Conservation (phyloP, 169 alveolate species). For the Babesia ovis region DNA sequence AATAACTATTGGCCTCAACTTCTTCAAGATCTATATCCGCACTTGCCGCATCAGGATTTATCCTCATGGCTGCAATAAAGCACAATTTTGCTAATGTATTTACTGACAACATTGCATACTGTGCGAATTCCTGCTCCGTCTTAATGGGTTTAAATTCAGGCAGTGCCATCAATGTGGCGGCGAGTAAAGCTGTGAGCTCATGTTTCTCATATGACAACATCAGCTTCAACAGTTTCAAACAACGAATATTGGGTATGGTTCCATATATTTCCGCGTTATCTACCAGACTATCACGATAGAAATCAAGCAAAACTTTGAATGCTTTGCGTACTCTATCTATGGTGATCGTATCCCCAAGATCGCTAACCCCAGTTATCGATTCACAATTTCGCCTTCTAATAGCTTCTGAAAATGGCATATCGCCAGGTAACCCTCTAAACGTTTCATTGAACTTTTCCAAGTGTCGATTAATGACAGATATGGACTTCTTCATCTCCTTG, state of each 20-base stretch:
- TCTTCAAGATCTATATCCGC: slow-evolving; percentile 2
- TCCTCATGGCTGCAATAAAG: slow-evolving; percentile 52
- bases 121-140: slow-evolving; percentile 47
- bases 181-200: slow-evolving; percentile 42
- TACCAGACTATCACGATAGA: slow-evolving; percentile 30
- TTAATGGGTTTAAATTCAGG: slow-evolving; percentile 57
- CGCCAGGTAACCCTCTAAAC: slow-evolving; percentile 24
- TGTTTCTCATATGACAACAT: slow-evolving; percentile 49
- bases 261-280: slow-evolving; percentile 40
- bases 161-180: slow-evolving; percentile 38
- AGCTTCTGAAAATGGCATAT: slow-evolving; percentile 20
- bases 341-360: slow-evolving; percentile 17
- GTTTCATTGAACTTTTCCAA: slow-evolving; percentile 30
- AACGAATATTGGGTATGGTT: background rate
- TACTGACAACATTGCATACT: slow-evolving; percentile 34
- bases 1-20: background rate
- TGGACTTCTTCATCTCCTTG: slow-evolving; percentile 6
- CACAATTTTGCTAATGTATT: slow-evolving; percentile 53
- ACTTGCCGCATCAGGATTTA: slow-evolving; percentile 29
- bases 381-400: slow-evolving; percentile 9
- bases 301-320: slow-evolving; percentile 31
- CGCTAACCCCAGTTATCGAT: background rate
- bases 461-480: slow-evolving; percentile 1
- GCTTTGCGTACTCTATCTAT: slow-evolving; percentile 1
- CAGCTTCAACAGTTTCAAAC: slow-evolving; percentile 27